phyloP scores from a whole-genome alignment of 2,329 filamentous ascomycete genomes.

The Trichoderma polysporum region DNA sequence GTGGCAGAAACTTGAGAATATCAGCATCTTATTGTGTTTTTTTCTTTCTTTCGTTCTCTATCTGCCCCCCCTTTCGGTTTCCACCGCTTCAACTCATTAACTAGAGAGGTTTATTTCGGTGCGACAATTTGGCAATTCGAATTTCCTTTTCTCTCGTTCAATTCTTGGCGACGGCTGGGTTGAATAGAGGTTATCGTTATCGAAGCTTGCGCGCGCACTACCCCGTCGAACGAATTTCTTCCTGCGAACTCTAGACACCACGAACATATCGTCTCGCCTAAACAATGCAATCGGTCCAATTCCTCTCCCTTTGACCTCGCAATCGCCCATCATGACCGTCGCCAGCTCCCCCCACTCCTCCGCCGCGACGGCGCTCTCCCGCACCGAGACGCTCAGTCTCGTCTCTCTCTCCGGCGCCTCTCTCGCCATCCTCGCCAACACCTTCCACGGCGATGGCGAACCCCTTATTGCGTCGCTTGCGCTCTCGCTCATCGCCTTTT shows the following conservation, averaged over 20 bases:
- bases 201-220: background rate
- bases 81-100: background rate
- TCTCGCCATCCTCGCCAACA: constrained; percentile 72
- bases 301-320: background rate
- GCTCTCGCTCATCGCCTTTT: constrained; percentile 81
- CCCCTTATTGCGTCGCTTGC: constrained; percentile 86
- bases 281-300: background rate
- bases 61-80: background rate
- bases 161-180: background rate
- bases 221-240: background rate
- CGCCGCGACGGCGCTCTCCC: constrained; percentile 45
- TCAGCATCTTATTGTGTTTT: background rate
- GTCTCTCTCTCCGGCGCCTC: constrained; percentile 67
- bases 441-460: constrained; percentile 81
- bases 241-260: background rate
- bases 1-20: constrained; percentile 10
- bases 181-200: background rate
- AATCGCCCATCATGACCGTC: constrained; percentile 13
- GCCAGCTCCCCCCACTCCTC: constrained; percentile 32
- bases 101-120: background rate
- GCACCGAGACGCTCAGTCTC: constrained; percentile 53
- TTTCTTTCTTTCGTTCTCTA: background rate
- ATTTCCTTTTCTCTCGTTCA: background rate
- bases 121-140: background rate
- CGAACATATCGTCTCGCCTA: background rate